phyloP scores from a whole-genome alignment of 495 filamentous ascomycete species.

The Alectoria sarmentosa region DNA sequence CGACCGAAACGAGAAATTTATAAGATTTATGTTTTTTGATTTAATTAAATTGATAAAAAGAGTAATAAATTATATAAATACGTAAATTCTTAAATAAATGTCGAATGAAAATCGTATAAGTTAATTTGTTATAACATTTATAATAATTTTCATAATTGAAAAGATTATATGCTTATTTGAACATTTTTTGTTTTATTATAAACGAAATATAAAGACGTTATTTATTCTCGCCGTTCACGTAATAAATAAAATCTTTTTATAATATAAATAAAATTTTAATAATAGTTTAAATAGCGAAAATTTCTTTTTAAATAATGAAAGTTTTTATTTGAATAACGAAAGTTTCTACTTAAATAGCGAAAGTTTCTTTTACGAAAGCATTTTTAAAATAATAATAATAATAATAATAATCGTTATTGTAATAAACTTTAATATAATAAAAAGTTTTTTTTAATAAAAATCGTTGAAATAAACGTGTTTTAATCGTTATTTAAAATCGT shows the following conservation, averaged over 20 bases:
- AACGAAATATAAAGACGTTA: not conserved
- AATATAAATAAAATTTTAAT: too few relatives aligned
- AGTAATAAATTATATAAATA: not conserved
- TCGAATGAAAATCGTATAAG: conserved; percentile 5
- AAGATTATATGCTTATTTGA: not conserved
- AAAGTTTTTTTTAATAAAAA: too few relatives aligned
- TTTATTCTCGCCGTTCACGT: not conserved
- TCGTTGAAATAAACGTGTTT: too few relatives aligned
- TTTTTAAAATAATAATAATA: not conserved
- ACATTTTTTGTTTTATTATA: not conserved
- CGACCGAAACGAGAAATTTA: not conserved
- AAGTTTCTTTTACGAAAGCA: not conserved
- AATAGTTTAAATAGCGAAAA: too few relatives aligned
- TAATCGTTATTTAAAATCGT: too few relatives aligned
- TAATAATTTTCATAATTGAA: not conserved
- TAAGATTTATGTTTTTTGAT: not conserved
- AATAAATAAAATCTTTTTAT: not conserved
- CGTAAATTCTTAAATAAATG: not conserved
- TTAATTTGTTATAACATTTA: not conserved
- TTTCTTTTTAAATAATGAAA: too few relatives aligned
- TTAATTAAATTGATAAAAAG: not conserved
- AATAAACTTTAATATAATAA: not conserved
- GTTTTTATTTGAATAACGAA: too few relatives aligned
- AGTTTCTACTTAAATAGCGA: too few relatives aligned
- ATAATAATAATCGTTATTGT: not conserved